These are phyloP conservation scores for Sporothrix brunneoviolacea DNA, from an alignment of 2,329 filamentous ascomycete species.

Conservation along the genomic window DNA sequence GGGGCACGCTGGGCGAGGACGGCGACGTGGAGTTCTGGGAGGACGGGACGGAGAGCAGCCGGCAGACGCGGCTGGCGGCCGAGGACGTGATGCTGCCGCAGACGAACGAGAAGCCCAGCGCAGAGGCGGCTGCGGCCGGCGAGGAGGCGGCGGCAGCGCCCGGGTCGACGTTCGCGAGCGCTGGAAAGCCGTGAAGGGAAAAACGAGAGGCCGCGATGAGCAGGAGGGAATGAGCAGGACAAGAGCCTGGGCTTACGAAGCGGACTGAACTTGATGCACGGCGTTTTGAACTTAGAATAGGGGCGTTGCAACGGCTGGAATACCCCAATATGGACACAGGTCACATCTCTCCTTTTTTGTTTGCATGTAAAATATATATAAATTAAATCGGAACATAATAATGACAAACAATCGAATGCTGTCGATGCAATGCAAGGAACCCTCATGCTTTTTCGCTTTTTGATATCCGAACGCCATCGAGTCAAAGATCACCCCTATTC, in stretches of 20 bases:
- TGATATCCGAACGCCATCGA: constrained; percentile 9
- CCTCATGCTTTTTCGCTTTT: constrained; percentile 9
- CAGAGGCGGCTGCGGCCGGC: background rate
- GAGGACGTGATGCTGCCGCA: constrained; percentile 16
- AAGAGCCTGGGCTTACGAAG: too few relatives aligned
- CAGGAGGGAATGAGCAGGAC: too few relatives aligned
- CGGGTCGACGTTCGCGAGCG: constrained; percentile 23
- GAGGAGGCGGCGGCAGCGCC: constrained; percentile 17
- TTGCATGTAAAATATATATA: background rate
- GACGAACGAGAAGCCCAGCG: background rate
- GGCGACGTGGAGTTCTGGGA: constrained; percentile 94
- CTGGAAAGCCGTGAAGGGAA: background rate
- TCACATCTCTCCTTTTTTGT: background rate
- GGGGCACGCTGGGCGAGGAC: constrained; percentile 63
- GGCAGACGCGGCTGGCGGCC: constrained; percentile 20
- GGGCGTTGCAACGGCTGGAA: background rate
- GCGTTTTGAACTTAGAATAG: too few relatives aligned
- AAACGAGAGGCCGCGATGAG: constrained; percentile 6
- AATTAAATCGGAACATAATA: background rate
- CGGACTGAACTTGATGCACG: too few relatives aligned
- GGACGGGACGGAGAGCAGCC: constrained; percentile 48
- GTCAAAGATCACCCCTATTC: background rate
- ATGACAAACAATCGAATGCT: background rate
- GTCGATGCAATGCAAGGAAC: background rate
- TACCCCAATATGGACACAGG: background rate